Conservation (phyloP, 345 rosid species). For the Eucalyptus victrix region DNA sequence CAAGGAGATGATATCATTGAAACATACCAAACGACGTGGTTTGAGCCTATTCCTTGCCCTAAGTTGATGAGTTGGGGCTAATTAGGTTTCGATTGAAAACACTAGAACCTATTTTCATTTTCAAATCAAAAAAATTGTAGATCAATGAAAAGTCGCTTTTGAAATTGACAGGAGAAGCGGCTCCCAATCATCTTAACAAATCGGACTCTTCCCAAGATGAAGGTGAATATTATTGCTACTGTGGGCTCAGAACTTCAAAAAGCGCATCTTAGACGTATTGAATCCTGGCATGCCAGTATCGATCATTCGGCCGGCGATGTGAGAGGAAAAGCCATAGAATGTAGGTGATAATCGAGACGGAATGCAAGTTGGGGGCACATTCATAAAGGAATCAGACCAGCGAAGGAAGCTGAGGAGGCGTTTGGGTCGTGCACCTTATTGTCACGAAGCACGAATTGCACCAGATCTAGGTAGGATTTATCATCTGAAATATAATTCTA, state of each 20-base stretch:
- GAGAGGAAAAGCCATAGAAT: neutral
- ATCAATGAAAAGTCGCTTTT: neutral
- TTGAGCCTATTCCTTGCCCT: neutral
- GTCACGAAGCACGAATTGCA: no score
- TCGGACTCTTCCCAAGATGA: neutral
- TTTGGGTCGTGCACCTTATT: conserved; percentile 1
- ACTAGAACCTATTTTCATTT: neutral
- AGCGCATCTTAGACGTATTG: neutral
- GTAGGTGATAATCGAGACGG: conserved; percentile 32
- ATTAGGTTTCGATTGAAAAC: neutral
- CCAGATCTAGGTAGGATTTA: no score
- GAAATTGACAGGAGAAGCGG: neutral
- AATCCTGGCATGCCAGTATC: conserved; percentile 1
- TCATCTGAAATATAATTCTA: neutral
- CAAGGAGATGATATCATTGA: neutral
- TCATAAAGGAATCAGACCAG: conserved; percentile 26
- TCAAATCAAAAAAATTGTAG: neutral
- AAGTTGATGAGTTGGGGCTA: neutral
- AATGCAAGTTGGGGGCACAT: conserved; percentile 20
- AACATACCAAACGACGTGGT: neutral
- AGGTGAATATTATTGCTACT: neutral
- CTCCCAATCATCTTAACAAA: neutral
- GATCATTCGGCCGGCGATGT: conserved; percentile 29
- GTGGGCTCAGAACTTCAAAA: neutral
- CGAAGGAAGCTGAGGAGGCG: conserved; percentile 48